Conservation (phyloP, 1,284 basidiomycete genomes). For the Papiliotrema flavescens region DNA sequence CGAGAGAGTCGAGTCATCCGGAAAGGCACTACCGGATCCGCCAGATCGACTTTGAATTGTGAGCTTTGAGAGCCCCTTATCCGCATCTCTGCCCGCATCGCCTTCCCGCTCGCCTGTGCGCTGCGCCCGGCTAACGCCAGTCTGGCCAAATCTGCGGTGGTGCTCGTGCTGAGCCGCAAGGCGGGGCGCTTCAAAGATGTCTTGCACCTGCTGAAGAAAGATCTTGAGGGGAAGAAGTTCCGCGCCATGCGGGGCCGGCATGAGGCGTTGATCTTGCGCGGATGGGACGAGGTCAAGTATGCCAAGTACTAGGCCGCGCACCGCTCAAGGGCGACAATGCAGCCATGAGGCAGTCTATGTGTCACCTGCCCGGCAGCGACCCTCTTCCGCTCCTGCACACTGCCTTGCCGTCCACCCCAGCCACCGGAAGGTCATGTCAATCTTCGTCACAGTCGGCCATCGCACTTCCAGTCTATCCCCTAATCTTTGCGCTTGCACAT, state of each 20-base stretch:
- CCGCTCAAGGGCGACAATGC: no score
- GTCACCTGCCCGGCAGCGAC: background rate
- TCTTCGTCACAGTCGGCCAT: no score
- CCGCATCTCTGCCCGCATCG: no score
- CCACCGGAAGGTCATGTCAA: no score
- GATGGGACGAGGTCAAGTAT: slow-evolving; percentile 21
- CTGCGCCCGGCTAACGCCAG: slow-evolving; percentile 48
- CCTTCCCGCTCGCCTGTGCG: background rate
- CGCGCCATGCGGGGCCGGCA: background rate
- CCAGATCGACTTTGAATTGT: slow-evolving; percentile 63
- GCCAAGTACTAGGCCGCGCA: slow-evolving; percentile 18
- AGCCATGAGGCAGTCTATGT: no score
- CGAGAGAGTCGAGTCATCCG: slow-evolving; percentile 11
- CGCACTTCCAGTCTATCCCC: no score
- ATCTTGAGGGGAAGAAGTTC: slow-evolving; percentile 12
- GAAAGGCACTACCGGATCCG: slow-evolving; percentile 48
- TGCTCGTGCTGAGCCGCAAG: slow-evolving; percentile 60
- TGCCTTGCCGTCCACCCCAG: background rate
- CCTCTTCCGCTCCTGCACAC: background rate
- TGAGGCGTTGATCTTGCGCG: slow-evolving; percentile 6
- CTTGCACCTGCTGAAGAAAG: slow-evolving; percentile 14
- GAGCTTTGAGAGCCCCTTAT: slow-evolving; percentile 26
- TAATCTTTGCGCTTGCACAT: no score
- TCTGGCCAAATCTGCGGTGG: slow-evolving; percentile 76
- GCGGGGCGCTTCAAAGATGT: slow-evolving; percentile 23